Percentiles rank a stretch among this genome's conserved stretches.
These are phyloP conservation scores for Pouteria glomerata DNA, from an alignment of 148 eudicot species.

Conservation along the genomic window DNA sequence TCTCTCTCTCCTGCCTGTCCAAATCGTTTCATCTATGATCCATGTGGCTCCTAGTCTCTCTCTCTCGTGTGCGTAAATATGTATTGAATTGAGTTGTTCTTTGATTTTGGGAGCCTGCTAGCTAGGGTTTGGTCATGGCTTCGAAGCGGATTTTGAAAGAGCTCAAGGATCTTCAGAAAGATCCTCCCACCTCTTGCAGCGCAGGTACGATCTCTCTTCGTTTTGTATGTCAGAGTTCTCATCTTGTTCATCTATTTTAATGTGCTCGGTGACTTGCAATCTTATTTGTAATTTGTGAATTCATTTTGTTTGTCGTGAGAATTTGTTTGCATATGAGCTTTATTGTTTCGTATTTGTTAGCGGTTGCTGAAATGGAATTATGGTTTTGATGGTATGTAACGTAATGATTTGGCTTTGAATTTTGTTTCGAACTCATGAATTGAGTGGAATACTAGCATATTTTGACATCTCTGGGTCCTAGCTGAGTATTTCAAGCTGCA, in stretches of 20 bases:
- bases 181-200: conserved; percentile 48
- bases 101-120: conserved; percentile 25
- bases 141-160: conserved; percentile 49
- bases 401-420: not conserved
- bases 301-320: not conserved
- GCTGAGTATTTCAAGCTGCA: not conserved
- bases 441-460: not conserved
- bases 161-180: conserved; percentile 47
- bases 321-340: not conserved
- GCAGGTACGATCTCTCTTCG: conserved; percentile 26
- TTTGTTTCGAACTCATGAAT: not conserved
- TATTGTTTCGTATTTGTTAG: not conserved
- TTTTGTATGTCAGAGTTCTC: not conserved
- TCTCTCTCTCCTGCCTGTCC: not conserved
- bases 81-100: conserved; percentile 6
- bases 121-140: conserved; percentile 41
- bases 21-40: not conserved
- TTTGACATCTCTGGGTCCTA: not conserved
- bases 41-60: not conserved
- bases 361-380: too few relatives aligned
- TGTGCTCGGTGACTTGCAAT: not conserved
- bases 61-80: not conserved
- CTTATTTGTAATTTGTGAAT: not conserved
- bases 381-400: not conserved
- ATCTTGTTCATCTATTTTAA: not conserved